Evolutionary conservation across 2,329 filamentous ascomycete species (phyloP).

Genomic region (Monilinia polystroma): DNA sequence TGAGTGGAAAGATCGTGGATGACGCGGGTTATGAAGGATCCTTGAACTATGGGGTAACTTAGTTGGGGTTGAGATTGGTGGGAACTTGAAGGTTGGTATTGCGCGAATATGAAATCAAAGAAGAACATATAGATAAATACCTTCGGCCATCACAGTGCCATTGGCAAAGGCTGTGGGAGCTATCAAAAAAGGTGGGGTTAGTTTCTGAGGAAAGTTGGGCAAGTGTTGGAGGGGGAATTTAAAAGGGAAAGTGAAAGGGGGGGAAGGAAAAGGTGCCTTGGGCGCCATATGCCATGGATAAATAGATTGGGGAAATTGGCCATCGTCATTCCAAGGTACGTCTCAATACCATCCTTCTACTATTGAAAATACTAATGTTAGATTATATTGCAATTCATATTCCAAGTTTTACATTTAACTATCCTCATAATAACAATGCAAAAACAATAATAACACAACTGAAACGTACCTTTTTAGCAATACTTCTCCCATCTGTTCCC

Average conservation of each 20-base stretch:
- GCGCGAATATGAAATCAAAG: too few species aligned
- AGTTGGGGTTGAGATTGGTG: too few species aligned
- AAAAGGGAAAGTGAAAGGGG: not conserved
- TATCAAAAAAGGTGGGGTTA: not conserved
- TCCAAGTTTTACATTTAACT: too few species aligned
- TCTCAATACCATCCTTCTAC: constrained; percentile 6
- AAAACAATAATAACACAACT: not conserved
- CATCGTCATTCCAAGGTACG: constrained; percentile 10
- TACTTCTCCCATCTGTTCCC: constrained; percentile 1
- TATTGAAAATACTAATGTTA: not conserved
- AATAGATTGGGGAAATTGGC: constrained; percentile 15
- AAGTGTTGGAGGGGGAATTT: not conserved
- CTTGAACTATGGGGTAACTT: not conserved
- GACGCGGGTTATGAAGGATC: not conserved
- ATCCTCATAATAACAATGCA: not conserved
- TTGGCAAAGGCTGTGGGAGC: constrained; percentile 12
- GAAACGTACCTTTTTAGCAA: constrained; percentile 1
- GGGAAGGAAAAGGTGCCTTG: not conserved
- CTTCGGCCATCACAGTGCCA: not conserved
- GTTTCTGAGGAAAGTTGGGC: too few species aligned
- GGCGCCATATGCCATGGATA: constrained; percentile 3
- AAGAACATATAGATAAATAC: too few species aligned
- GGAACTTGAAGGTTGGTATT: too few species aligned
- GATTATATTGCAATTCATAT: not conserved
- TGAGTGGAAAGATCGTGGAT: not conserved